These are phyloP conservation scores for Cymbopogon citratus DNA, from an alignment of 176 grass and related monocot genomes.

Conservation along the genomic window DNA sequence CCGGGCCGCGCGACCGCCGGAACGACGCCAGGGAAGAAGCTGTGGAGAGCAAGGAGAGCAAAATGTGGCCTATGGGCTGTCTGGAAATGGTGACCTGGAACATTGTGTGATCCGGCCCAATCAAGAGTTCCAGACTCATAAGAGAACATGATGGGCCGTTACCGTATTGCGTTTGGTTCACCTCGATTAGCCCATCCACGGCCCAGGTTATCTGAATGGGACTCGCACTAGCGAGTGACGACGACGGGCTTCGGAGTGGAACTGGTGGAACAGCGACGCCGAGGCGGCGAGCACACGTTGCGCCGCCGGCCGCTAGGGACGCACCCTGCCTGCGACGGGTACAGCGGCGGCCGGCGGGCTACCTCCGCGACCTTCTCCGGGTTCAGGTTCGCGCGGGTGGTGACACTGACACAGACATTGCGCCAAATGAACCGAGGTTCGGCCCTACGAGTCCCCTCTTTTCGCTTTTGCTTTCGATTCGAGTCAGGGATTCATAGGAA, in stretches of 20 bases:
- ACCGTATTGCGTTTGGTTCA: neutral
- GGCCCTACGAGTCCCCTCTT: neutral
- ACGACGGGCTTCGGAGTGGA: neutral
- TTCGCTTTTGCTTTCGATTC: neutral
- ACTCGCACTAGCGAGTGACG: neutral
- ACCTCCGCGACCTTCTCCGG: neutral
- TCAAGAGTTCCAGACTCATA: neutral
- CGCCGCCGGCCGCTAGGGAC: neutral
- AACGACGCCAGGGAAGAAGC: no score
- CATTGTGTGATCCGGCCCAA: neutral
- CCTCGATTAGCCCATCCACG: neutral
- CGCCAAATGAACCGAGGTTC: slow-evolving; percentile 3
- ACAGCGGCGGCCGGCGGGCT: neutral
- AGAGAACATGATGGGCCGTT: neutral
- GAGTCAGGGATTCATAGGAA: neutral
- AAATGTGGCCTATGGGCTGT: no score
- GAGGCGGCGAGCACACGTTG: neutral
- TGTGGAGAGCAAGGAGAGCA: no score
- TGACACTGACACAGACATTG: neutral
- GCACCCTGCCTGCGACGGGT: neutral
- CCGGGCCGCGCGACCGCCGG: no score
- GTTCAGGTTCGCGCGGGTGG: neutral
- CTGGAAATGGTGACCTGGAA: no score
- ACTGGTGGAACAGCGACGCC: neutral
- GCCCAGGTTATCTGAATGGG: neutral